Percentiles rank a stretch among this genome's conserved stretches.
Conservation (phyloP, 345 rosid genomes). For the Passiflora organensis region DNA sequence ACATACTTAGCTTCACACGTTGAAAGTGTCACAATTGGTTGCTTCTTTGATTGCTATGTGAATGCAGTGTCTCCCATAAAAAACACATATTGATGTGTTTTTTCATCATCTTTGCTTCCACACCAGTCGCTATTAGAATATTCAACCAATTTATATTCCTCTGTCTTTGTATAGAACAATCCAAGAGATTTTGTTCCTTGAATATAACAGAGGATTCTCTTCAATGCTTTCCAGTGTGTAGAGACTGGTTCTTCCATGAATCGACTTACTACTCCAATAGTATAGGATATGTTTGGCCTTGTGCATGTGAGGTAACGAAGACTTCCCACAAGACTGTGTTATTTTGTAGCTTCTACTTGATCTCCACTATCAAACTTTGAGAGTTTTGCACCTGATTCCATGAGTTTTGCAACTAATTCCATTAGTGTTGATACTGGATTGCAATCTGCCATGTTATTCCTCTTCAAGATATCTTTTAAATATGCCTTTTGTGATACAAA, state of each 20-base stretch:
- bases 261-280: constrained; percentile 1
- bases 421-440: no score
- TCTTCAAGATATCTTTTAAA: neutral
- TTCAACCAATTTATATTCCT: no score
- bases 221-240: neutral
- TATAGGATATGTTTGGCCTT: neutral
- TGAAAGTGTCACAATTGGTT: neutral
- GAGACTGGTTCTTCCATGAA: neutral
- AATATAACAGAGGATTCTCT: neutral
- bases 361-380: constrained; percentile 11
- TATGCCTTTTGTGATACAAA: constrained; percentile 6
- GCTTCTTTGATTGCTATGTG: neutral
- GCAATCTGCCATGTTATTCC: neutral
- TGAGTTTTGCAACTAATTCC: no score
- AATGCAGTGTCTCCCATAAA: neutral
- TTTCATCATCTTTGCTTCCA: neutral
- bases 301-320: constrained; percentile 5
- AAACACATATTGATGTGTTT: constrained; percentile 4
- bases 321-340: neutral
- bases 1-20: constrained; percentile 13
- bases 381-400: constrained; percentile 10
- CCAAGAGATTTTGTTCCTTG: neutral
- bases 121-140: neutral
- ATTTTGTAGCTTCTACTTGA: neutral
- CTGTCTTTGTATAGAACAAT: neutral